These are phyloP conservation scores for Penicillium decumbens DNA, from an alignment of 2,329 filamentous ascomycete species.

Conservation along the genomic window DNA sequence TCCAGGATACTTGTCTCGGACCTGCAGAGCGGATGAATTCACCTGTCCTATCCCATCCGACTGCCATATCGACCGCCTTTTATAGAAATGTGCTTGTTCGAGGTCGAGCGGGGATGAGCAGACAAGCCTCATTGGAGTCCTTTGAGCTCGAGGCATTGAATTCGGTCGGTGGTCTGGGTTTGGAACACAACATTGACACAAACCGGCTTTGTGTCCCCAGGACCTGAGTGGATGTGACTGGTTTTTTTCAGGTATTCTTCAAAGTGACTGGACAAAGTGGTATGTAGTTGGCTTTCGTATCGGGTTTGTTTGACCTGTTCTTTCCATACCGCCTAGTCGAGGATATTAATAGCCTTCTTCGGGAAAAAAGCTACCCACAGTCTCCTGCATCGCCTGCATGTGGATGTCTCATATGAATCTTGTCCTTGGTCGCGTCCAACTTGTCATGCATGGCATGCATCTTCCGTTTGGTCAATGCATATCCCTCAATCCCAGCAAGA, in stretches of 20 bases:
- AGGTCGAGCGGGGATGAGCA: not conserved
- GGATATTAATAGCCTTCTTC: not conserved
- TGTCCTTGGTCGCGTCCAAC: slow-evolving; percentile 14
- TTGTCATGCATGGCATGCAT: slow-evolving; percentile 21
- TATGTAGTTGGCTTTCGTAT: not conserved
- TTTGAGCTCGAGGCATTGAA: not conserved
- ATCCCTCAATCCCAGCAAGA: slow-evolving; percentile 75
- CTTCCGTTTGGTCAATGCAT: slow-evolving; percentile 58
- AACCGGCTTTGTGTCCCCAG: not conserved
- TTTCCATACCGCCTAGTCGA: not conserved
- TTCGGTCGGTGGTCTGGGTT: not conserved
- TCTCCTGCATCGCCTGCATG: not conserved
- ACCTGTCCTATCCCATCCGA: not conserved
- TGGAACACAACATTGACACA: not conserved
- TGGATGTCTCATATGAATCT: slow-evolving; percentile 4
- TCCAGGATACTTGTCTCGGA: not conserved
- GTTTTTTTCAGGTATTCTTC: too few species aligned
- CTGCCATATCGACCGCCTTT: not conserved
- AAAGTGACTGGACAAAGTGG: not conserved
- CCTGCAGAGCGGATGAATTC: not conserved
- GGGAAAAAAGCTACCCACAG: not conserved
- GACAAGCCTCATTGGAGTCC: not conserved
- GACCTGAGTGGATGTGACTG: too few species aligned
- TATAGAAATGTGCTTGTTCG: not conserved
- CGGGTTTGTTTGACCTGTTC: not conserved